Percentiles rank a stretch among this genome's conserved stretches.
Conservation (phyloP, 2,329 filamentous ascomycete species). For the Colletotrichum noveboracense region DNA sequence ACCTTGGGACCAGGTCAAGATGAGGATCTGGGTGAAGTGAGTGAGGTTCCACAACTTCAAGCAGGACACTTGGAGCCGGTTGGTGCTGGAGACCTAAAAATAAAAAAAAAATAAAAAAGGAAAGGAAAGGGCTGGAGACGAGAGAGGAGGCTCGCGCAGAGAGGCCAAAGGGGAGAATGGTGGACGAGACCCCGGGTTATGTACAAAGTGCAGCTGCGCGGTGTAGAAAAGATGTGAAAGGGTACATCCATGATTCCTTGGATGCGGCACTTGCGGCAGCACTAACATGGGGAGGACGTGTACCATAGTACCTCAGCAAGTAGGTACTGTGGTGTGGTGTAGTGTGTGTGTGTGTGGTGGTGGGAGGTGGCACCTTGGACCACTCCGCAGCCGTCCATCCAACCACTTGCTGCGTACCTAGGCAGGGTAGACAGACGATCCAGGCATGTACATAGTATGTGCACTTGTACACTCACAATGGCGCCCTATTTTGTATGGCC, state of each 20-base stretch:
- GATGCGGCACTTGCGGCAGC: constrained; percentile 19
- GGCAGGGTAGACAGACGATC: not conserved
- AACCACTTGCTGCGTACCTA: not conserved
- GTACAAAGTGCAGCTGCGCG: constrained; percentile 2
- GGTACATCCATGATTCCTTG: not conserved
- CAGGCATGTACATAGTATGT: not conserved
- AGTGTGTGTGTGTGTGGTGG: not conserved
- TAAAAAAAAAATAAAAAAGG: not conserved
- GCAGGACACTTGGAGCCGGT: constrained; percentile 3
- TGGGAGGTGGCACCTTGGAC: constrained; percentile 9
- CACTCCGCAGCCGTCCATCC: constrained; percentile 1
- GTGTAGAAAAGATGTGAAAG: not conserved
- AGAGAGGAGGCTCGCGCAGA: constrained; percentile 7
- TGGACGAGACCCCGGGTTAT: not conserved
- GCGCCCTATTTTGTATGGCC: not conserved
- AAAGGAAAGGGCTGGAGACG: not conserved
- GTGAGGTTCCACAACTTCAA: constrained; percentile 4
- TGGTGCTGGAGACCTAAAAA: not conserved
- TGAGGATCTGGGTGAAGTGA: not conserved
- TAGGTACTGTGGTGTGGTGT: too few relatives aligned
- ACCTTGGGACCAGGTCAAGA: not conserved
- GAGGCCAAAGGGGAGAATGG: not conserved
- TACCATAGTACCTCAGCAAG: too few relatives aligned
- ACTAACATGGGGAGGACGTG: constrained; percentile 17
- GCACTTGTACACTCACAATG: not conserved